Evolutionary conservation across 169 alveolate genomes (phyloP), one percentile per base, ranked within the genome.

Genomic region (Babesia bigemina): DNA sequence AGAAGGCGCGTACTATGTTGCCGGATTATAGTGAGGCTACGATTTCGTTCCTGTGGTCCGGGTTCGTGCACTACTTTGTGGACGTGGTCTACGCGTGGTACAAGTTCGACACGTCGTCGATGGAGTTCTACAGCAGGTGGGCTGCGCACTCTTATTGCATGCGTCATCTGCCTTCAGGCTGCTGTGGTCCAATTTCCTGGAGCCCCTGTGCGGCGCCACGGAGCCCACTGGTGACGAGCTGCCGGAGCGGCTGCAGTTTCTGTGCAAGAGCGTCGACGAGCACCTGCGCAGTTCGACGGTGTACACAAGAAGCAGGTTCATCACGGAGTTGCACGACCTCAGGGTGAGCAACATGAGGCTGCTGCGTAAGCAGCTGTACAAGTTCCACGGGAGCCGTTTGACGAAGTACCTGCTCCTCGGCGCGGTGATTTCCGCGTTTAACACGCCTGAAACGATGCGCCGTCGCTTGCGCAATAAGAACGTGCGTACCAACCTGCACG

Each of bases 321-420:
- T 63, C 13, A 36, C 62, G 42, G 84, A 75, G 45, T 33, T 75
- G 52, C 22, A 33, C 42, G 69, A 75, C 53, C 4, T 48, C 48
- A 28, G 52, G 1, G 50, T 52, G 24, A 6, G 66, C n/a, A 45
- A 44, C 21, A 42, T 29, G 57, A 45, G n/a, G 21, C 36, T 67
- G 8, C 44, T n/a, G 33, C 66, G 65, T 9, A 67, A 52, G 58
- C 76, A 17, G 63, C 42, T 55, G 59, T 22, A 75, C 69, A 75
- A 75, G 76, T 75, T 75, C 77, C 63, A 75, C 69, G 84, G 84
- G 66, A 63, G 78, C 67, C 66, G 78, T 7, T 58, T 75, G 59
- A 39, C 78, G 17, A 75, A 75, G 61, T 75, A 75, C 59, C 57
- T 75, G 19, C 22, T 75, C 7, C 44, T 75, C 44, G 84, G 84